Evolutionary conservation across 108 stramenopile genomes (phyloP).

Genomic region (Fistulifera pelliculosa): DNA sequence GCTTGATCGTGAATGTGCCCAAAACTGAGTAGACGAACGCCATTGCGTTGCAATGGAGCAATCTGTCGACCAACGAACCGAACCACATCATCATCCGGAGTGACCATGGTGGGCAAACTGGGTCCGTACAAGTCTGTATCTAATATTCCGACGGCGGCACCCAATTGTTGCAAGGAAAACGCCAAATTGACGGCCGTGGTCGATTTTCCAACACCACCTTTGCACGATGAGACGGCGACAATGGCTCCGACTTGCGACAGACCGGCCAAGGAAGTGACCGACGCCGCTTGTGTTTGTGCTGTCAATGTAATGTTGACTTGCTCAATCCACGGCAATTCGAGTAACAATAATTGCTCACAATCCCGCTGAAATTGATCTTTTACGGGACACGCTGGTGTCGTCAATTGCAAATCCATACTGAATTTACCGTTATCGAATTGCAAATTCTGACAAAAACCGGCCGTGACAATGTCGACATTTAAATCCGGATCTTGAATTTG

Average conservation of each 20-base stretch:
- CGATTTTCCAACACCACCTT: constrained; percentile 97
- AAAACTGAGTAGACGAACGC: constrained; percentile 82
- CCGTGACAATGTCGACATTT: constrained; percentile 60
- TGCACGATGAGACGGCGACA: constrained; percentile 78
- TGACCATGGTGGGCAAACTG: constrained; percentile 76
- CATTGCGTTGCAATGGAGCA: constrained; percentile 68
- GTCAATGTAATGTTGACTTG: constrained; percentile 48
- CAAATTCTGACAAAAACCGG: constrained; percentile 68
- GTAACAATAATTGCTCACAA: constrained; percentile 49
- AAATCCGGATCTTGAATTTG: constrained; percentile 72
- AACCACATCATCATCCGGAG: constrained; percentile 63
- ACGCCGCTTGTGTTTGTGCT: constrained; percentile 43
- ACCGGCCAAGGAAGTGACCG: constrained; percentile 26
- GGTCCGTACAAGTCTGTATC: constrained; percentile 98
- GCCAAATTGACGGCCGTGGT: constrained; percentile 96
- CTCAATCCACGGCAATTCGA: constrained; percentile 34
- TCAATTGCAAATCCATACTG: constrained; percentile 63
- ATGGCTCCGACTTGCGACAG: constrained; percentile 68
- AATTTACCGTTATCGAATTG: constrained; percentile 40
- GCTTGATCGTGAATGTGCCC: constrained; percentile 82
- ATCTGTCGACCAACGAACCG: constrained; percentile 72
- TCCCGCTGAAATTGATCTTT: constrained; percentile 54
- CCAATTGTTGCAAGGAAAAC: constrained; percentile 70
- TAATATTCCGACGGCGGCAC: constrained; percentile 85
- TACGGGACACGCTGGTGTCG: constrained; percentile 72